Evolutionary conservation across 371 early-diverging fungal species (phyloP).

Genomic region (Mucor lusitanicus): DNA sequence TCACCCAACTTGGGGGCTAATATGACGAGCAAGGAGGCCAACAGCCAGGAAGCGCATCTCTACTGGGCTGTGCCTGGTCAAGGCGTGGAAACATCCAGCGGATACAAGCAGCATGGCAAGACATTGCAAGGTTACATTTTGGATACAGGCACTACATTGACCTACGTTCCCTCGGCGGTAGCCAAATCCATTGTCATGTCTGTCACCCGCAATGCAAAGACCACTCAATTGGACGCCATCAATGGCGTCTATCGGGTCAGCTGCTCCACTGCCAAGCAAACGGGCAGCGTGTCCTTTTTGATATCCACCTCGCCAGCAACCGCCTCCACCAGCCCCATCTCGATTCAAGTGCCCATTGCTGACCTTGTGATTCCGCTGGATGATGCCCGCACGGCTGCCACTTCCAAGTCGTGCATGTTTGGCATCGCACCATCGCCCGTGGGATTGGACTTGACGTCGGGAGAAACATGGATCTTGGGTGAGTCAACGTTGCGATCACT

Average conservation of each 20-base stretch:
- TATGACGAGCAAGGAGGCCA: not conserved
- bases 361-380: slow-evolving; percentile 44
- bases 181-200: slow-evolving; percentile 31
- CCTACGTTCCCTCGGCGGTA: slow-evolving; percentile 33
- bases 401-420: slow-evolving; percentile 38
- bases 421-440: slow-evolving; percentile 42
- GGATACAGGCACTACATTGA: slow-evolving; percentile 49
- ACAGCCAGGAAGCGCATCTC: not conserved
- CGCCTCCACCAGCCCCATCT: slow-evolving; percentile 16
- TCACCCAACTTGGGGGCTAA: slow-evolving; percentile 11
- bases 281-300: slow-evolving; percentile 14
- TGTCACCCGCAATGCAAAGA: slow-evolving; percentile 19
- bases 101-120: not conserved
- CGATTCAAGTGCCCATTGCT: slow-evolving; percentile 30
- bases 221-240: slow-evolving; percentile 27
- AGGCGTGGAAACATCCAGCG: slow-evolving; percentile 5
- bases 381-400: slow-evolving; percentile 20
- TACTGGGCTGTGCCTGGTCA: slow-evolving; percentile 23
- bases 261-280: slow-evolving; percentile 24
- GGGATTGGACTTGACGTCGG: slow-evolving; percentile 13
- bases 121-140: slow-evolving; percentile 33
- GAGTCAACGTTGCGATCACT: slow-evolving; percentile 45
- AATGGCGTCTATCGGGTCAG: slow-evolving; percentile 36
- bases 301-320: slow-evolving; percentile 10
- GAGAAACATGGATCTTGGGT: slow-evolving; percentile 38